Percentiles rank a stretch among this genome's conserved stretches.
phyloP scores from a whole-genome alignment of 2,329 filamentous ascomycete species.

The Fusarium sp. region DNA sequence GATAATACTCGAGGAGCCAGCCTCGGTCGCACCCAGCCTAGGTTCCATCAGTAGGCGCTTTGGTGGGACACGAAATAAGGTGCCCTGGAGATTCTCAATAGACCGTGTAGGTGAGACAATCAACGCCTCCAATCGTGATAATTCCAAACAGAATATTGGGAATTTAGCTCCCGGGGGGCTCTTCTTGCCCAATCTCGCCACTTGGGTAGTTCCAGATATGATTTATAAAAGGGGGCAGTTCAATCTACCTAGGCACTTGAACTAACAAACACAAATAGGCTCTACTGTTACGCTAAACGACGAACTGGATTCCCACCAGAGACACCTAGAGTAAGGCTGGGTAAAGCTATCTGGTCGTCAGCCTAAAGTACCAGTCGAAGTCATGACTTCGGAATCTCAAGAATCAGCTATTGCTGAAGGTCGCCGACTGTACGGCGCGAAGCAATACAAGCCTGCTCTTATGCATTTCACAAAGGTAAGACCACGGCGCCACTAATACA shows the following conservation, averaged over 20 bases:
- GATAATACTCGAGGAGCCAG: background rate
- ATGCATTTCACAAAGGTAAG: conserved; percentile 56
- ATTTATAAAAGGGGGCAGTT: background rate
- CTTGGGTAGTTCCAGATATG: conserved; percentile 2
- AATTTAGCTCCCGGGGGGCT: background rate
- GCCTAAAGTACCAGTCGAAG: background rate
- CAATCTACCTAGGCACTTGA: background rate
- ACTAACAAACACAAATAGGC: conserved; percentile 13
- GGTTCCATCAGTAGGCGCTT: conserved; percentile 7
- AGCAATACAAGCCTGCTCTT: conserved; percentile 54
- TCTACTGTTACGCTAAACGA: background rate
- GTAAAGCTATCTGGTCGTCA: background rate
- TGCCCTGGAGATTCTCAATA: background rate
- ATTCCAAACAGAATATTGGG: background rate
- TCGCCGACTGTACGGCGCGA: conserved; percentile 52
- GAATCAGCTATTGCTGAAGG: conserved; percentile 53
- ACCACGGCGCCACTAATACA: background rate
- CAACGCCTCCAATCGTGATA: conserved; percentile 12
- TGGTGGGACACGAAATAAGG: conserved; percentile 12
- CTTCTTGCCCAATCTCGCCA: conserved; percentile 17
- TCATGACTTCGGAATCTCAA: conserved; percentile 41
- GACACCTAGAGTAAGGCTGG: background rate
- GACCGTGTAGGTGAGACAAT: conserved; percentile 31
- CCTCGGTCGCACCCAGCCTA: background rate
- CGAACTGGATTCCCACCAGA: background rate